Conservation (phyloP, 169 alveolate species). For the Plasmodium gaboni region DNA sequence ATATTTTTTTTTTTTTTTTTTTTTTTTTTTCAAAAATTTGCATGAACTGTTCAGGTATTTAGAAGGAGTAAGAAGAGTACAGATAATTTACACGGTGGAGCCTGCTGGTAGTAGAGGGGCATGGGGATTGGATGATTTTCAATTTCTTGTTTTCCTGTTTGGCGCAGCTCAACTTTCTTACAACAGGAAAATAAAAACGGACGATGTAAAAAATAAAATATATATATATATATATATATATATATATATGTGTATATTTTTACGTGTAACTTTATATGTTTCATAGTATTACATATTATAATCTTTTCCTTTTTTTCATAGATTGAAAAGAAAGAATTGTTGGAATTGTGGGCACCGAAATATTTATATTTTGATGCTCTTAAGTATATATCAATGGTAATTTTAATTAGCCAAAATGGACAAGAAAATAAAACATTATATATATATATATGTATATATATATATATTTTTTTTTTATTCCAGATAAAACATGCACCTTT, state of each 20-base stretch:
- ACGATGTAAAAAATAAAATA: constrained; percentile 76
- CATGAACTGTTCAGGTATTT: constrained; percentile 89
- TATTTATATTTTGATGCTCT: constrained; percentile 60
- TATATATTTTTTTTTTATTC: constrained; percentile 11
- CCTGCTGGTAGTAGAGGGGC: constrained; percentile 99
- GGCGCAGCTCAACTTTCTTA: constrained; percentile 96
- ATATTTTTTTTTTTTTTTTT: not conserved
- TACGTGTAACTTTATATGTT: not conserved
- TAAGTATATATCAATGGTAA: constrained; percentile 57
- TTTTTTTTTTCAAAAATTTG: not conserved
- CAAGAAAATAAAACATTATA: too few species aligned
- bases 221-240: constrained; percentile 88
- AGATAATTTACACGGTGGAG: constrained; percentile 95
- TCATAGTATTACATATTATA: not conserved
- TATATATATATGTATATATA: not conserved
- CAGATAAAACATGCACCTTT: constrained; percentile 78
- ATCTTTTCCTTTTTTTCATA: not conserved
- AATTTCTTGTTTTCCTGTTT: constrained; percentile 95
- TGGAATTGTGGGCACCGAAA: constrained; percentile 69
- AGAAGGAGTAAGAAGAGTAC: constrained; percentile 93
- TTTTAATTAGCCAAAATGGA: too few species aligned
- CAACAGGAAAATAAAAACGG: constrained; percentile 77
- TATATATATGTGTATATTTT: constrained; percentile 29
- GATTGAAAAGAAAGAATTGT: constrained; percentile 53
- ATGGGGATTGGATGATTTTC: constrained; percentile 99